A percentile compares a stretch with the other conserved stretches of the same genome.
phyloP scores from a whole-genome alignment of 108 stramenopile species.

The Pseudonitzschia delicatissima region DNA sequence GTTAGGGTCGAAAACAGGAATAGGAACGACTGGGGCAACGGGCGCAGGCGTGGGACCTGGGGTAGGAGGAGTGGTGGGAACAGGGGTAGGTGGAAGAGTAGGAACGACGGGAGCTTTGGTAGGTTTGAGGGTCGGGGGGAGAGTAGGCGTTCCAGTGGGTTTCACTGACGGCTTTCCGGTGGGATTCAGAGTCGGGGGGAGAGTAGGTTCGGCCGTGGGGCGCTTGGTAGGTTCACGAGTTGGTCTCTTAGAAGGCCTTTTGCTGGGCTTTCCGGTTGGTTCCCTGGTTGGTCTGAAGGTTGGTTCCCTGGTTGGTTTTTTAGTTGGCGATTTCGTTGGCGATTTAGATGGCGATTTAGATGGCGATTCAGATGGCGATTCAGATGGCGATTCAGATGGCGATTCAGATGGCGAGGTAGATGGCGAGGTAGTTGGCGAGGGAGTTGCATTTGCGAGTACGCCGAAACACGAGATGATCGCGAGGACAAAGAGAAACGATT shows the following conservation, averaged over 20 bases:
- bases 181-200: not conserved
- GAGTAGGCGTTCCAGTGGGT: not conserved
- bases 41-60: too few species aligned
- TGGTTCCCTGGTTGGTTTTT: not conserved
- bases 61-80: not conserved
- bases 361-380: not conserved
- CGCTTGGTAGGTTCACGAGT: not conserved
- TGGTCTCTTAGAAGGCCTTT: not conserved
- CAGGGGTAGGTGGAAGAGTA: not conserved
- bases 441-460: too few species aligned
- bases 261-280: not conserved
- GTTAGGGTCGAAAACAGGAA: too few species aligned
- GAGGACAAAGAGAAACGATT: too few species aligned
- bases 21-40: too few species aligned
- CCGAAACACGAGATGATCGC: too few species aligned
- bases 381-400: not conserved
- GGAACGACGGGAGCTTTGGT: not conserved
- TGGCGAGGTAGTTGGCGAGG: not conserved
- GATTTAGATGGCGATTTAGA: not conserved
- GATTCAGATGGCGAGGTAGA: not conserved
- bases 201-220: not conserved
- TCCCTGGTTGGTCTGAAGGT: not conserved
- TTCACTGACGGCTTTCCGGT: not conserved
- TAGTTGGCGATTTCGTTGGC: not conserved
- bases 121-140: not conserved